phyloP scores from a whole-genome alignment of 2,329 filamentous ascomycete species.

The Xylaria sp. region DNA sequence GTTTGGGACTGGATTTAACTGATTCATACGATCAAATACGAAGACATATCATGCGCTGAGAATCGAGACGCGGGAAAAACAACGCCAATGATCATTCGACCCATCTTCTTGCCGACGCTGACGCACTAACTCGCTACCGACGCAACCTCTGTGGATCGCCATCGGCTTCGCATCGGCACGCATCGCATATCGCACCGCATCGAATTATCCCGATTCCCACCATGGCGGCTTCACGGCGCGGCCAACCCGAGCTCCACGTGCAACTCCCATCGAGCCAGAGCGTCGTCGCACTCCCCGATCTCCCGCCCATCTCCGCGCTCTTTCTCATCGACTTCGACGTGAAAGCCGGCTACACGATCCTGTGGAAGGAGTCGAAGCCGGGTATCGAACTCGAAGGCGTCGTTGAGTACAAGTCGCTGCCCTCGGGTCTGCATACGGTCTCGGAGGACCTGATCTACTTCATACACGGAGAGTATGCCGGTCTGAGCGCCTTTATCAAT shows the following conservation, averaged over 20 bases:
- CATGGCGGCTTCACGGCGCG: conserved; percentile 33
- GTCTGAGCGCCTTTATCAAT: conserved; percentile 88
- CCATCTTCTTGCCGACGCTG: background rate
- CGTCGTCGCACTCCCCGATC: conserved; percentile 38
- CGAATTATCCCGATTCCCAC: background rate
- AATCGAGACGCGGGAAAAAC: background rate
- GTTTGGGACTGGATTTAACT: background rate
- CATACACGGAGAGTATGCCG: conserved; percentile 76
- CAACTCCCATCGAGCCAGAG: conserved; percentile 27
- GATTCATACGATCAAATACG: background rate
- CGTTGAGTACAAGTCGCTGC: conserved; percentile 94
- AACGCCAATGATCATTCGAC: conserved; percentile 5
- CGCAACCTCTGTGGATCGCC: too few relatives aligned
- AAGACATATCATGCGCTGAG: background rate
- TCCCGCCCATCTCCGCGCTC: conserved; percentile 65
- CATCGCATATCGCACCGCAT: background rate
- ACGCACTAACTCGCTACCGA: too few relatives aligned
- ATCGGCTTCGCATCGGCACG: conserved; percentile 1
- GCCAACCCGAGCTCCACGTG: conserved; percentile 33
- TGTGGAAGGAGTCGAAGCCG: conserved; percentile 72
- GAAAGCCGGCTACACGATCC: conserved; percentile 84
- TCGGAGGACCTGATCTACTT: conserved; percentile 90
- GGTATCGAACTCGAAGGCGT: conserved; percentile 74
- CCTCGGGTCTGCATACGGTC: conserved; percentile 87
- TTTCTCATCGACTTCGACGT: conserved; percentile 91